Conservation (phyloP, 805 yeast species). For the Cyberlindnera misumaiensis region DNA sequence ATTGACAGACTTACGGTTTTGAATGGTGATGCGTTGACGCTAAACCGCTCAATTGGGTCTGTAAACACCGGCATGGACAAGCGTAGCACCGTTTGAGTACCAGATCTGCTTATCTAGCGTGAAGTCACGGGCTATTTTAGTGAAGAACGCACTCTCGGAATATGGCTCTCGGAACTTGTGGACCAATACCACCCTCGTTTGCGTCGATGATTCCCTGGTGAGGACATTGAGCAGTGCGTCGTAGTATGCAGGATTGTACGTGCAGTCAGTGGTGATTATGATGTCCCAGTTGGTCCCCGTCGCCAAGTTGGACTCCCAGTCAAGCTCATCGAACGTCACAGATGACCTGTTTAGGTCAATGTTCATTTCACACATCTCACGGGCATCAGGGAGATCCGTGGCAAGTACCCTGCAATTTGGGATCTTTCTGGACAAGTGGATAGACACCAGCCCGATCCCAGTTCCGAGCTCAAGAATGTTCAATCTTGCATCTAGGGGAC, state of each 20-base stretch:
- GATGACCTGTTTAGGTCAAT: constrained; percentile 14
- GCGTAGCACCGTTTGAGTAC: constrained; percentile 11
- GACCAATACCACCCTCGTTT: constrained; percentile 14
- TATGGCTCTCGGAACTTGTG: constrained; percentile 25
- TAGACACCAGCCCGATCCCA: constrained; percentile 35
- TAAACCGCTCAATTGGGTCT: constrained; percentile 1
- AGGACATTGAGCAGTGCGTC: constrained; percentile 28
- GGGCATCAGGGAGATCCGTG: constrained; percentile 34
- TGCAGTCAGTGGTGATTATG: constrained; percentile 35
- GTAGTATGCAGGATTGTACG: constrained; percentile 35
- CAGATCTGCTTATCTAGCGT: constrained; percentile 13
- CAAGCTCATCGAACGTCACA: constrained; percentile 26
- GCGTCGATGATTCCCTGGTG: constrained; percentile 8
- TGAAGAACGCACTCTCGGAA: constrained; percentile 20
- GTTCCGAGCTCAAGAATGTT: constrained; percentile 34
- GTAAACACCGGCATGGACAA: constrained; percentile 20
- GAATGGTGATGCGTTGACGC: no score
- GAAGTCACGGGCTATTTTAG: constrained; percentile 8
- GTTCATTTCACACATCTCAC: constrained; percentile 28
- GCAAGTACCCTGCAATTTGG: constrained; percentile 18
- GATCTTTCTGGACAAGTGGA: constrained; percentile 23
- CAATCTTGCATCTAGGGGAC: not conserved
- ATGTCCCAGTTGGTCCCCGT: constrained; percentile 27
- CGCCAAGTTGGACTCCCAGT: constrained; percentile 28
- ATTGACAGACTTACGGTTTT: no score